These are phyloP conservation scores for Monosporascus sp. DNA, from an alignment of 2,329 filamentous ascomycete genomes.

Conservation along the genomic window DNA sequence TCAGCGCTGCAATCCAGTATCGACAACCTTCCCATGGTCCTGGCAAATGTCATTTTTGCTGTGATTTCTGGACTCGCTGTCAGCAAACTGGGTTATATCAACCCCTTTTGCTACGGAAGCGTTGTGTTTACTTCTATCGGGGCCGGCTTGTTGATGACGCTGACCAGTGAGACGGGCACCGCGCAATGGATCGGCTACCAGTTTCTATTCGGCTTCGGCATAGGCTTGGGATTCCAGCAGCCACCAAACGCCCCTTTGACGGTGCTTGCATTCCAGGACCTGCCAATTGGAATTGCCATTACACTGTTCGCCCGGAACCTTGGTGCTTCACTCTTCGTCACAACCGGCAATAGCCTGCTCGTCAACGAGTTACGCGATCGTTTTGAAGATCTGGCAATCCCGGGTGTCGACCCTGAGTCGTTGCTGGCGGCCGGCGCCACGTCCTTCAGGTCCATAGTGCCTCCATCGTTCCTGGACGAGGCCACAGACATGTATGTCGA, in stretches of 20 bases:
- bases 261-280: constrained; percentile 31
- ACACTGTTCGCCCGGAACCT: constrained; percentile 38
- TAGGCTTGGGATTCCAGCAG: constrained; percentile 35
- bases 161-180: constrained; percentile 25
- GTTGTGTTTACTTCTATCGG: constrained; percentile 28
- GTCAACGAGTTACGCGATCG: constrained; percentile 26
- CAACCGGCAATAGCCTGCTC: constrained; percentile 38
- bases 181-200: constrained; percentile 30
- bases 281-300: constrained; percentile 36
- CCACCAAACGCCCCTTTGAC: constrained; percentile 35
- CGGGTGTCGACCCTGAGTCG: constrained; percentile 11
- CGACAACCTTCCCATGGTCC: constrained; percentile 20
- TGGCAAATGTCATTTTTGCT: constrained; percentile 18
- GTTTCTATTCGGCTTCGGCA: constrained; percentile 29
- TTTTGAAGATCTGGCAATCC: constrained; percentile 7
- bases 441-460: constrained; percentile 18
- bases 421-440: constrained; percentile 18
- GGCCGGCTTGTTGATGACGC: constrained; percentile 30
- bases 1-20: constrained; percentile 19
- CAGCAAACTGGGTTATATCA: constrained; percentile 18
- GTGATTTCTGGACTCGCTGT: constrained; percentile 19
- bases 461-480: constrained; percentile 8
- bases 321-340: constrained; percentile 42
- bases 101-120: constrained; percentile 17
- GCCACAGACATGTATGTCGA: constrained; percentile 11